Evolutionary conservation across 352 stramenopile species (phyloP).

Genomic region (Thraustotheca clavata): DNA sequence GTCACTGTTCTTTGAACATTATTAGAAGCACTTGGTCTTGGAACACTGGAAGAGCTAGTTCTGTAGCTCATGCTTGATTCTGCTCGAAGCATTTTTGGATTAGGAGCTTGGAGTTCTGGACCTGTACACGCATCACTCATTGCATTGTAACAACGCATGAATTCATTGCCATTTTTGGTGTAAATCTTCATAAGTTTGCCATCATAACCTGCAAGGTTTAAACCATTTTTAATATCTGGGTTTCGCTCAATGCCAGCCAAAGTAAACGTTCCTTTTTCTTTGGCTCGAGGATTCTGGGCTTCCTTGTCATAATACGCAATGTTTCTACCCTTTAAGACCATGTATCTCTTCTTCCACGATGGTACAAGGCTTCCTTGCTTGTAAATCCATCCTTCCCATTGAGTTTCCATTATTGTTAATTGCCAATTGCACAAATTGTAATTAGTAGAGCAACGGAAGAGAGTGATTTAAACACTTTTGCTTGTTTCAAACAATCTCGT

Average conservation of each 20-base stretch:
- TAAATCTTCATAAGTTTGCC: slow-evolving; percentile 74
- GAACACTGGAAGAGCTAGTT: not conserved
- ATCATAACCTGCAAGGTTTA: slow-evolving; percentile 53
- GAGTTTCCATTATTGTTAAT: too few relatives aligned
- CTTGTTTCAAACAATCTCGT: too few relatives aligned
- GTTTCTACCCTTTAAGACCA: slow-evolving; percentile 63
- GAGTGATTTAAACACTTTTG: too few relatives aligned
- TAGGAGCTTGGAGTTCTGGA: not conserved
- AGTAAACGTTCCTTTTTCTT: slow-evolving; percentile 66
- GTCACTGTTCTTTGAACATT: slow-evolving; percentile 7
- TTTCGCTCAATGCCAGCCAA: slow-evolving; percentile 54
- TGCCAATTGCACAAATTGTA: too few relatives aligned
- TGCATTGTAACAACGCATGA: slow-evolving; percentile 59
- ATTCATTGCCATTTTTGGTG: slow-evolving; percentile 60
- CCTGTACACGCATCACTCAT: slow-evolving; percentile 24
- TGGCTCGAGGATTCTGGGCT: slow-evolving; percentile 37
- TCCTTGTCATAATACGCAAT: slow-evolving; percentile 81
- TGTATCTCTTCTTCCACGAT: slow-evolving; percentile 83
- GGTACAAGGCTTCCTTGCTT: slow-evolving; percentile 72
- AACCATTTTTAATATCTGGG: slow-evolving; percentile 60
- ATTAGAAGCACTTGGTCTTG: not conserved
- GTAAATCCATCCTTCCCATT: slow-evolving; percentile 72
- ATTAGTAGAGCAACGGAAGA: too few relatives aligned
- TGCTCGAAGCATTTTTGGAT: not conserved
- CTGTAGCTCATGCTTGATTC: not conserved